These are phyloP conservation scores for Tillandsia fasciculata DNA, from an alignment of 176 grass and related monocot genomes.

Conservation along the genomic window DNA sequence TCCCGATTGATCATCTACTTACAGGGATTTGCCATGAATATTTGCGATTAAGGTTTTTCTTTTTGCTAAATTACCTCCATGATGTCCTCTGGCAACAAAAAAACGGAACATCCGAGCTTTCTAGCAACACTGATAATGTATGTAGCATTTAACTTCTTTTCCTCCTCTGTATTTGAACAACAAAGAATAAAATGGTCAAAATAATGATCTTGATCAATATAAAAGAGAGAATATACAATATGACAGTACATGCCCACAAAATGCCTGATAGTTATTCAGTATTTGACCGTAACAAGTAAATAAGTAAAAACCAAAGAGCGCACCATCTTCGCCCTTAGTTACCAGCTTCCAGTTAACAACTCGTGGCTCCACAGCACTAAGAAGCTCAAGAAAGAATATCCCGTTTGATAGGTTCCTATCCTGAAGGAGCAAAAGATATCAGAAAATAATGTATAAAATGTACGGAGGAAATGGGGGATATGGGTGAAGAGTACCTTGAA, in stretches of 20 bases:
- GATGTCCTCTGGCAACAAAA: constrained; percentile 94
- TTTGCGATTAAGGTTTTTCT: neutral
- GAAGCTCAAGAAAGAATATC: constrained; percentile 89
- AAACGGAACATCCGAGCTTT: constrained; percentile 91
- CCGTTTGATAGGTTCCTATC: constrained; percentile 83
- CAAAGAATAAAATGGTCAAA: neutral
- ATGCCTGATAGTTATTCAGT: neutral
- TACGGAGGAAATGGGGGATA: neutral
- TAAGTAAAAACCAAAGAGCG: constrained; percentile 4
- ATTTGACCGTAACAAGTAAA: neutral
- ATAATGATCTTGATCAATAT: neutral
- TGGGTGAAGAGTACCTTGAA: constrained; percentile 58
- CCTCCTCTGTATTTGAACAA: constrained; percentile 45
- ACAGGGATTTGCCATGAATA: neutral
- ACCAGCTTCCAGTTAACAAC: constrained; percentile 93
- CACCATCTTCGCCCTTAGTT: constrained; percentile 80
- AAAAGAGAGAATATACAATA: no score
- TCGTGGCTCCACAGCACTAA: constrained; percentile 78
- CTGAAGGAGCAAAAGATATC: constrained; percentile 34
- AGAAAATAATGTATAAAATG: neutral
- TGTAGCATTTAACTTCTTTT: constrained; percentile 92
- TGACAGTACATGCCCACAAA: neutral
- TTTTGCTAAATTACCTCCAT: constrained; percentile 64
- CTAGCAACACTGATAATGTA: constrained; percentile 94
- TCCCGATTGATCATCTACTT: neutral